A percentile compares a stretch with the other conserved stretches of the same genome.
phyloP scores from a whole-genome alignment of 805 yeast genomes.

The Ogataea dorogensis region DNA sequence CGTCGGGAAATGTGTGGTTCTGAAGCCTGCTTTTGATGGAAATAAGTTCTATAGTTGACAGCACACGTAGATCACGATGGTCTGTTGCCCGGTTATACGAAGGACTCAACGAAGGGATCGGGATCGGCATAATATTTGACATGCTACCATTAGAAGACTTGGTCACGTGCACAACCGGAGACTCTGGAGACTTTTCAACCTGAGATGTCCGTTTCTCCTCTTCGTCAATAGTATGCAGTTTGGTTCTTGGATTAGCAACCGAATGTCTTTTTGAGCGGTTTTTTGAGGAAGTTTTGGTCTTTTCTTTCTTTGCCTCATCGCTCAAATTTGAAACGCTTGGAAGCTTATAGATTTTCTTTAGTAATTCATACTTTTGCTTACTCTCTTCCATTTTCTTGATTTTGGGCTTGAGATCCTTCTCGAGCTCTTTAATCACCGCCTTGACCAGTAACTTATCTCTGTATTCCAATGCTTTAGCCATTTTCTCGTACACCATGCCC shows the following conservation, averaged over 20 bases:
- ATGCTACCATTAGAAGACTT: neutral
- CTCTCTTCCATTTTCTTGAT: slow-evolving; percentile 19
- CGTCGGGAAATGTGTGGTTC: slow-evolving; percentile 16
- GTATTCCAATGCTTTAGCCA: slow-evolving; percentile 15
- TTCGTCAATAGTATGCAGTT: slow-evolving; percentile 12
- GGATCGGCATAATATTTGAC: slow-evolving; percentile 6
- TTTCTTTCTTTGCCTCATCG: slow-evolving; percentile 8
- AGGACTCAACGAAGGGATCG: slow-evolving; percentile 14
- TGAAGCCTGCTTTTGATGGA: slow-evolving; percentile 20
- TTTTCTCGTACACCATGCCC: slow-evolving; percentile 13
- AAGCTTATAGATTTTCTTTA: slow-evolving; percentile 26
- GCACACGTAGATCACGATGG: slow-evolving; percentile 11
- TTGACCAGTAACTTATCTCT: slow-evolving; percentile 24
- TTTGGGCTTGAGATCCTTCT: slow-evolving; percentile 25
- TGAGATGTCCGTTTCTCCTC: neutral
- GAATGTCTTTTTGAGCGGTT: slow-evolving; percentile 3
- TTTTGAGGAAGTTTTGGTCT: neutral
- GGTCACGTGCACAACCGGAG: too few relatives aligned
- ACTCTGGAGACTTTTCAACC: neutral
- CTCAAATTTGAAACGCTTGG: slow-evolving; percentile 29
- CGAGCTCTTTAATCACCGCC: slow-evolving; percentile 22
- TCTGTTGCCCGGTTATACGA: slow-evolving; percentile 16
- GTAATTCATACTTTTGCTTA: slow-evolving; percentile 25
- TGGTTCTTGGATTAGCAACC: neutral
- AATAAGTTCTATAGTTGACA: slow-evolving; percentile 21